Evolutionary conservation across 441 rosid genomes (phyloP).

Genomic region (Euphorbia celastroides): DNA sequence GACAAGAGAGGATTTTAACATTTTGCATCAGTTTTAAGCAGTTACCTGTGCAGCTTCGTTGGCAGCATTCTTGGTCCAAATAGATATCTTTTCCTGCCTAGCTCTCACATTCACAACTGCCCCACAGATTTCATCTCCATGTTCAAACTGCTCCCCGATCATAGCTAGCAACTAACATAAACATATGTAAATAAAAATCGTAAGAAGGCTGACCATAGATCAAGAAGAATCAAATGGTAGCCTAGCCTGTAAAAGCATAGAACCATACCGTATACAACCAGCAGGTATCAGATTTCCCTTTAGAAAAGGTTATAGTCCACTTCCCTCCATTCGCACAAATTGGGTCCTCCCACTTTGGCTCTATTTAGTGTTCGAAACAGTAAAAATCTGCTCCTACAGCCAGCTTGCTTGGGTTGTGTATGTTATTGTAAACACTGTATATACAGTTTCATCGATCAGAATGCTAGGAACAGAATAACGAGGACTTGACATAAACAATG

Average conservation of each 20-base stretch:
- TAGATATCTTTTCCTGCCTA: constrained; percentile 60
- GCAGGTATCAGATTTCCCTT: constrained; percentile 56
- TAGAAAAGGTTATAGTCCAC: constrained; percentile 55
- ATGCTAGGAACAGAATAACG: background rate
- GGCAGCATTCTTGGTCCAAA: constrained; percentile 91
- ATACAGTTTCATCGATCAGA: background rate
- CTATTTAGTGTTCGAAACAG: constrained; percentile 80
- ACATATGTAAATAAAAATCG: background rate
- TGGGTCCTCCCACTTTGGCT: constrained; percentile 98
- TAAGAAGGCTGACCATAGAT: background rate
- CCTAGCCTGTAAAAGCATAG: background rate
- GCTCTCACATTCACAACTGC: constrained; percentile 71
- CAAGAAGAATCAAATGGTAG: background rate
- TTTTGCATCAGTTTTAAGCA: background rate
- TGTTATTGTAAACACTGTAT: constrained; percentile 68
- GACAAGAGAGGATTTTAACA: background rate
- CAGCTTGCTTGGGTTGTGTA: constrained; percentile 69
- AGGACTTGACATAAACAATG: background rate
- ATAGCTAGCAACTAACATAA: constrained; percentile 65
- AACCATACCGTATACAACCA: constrained; percentile 74
- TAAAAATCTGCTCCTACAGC: constrained; percentile 59
- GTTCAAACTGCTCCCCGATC: constrained; percentile 89
- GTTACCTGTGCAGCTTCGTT: constrained; percentile 84
- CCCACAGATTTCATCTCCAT: constrained; percentile 88
- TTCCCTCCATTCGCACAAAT: constrained; percentile 90